These are phyloP conservation scores for Lagenidium giganteum DNA, from an alignment of 352 stramenopile genomes.

Conservation along the genomic window DNA sequence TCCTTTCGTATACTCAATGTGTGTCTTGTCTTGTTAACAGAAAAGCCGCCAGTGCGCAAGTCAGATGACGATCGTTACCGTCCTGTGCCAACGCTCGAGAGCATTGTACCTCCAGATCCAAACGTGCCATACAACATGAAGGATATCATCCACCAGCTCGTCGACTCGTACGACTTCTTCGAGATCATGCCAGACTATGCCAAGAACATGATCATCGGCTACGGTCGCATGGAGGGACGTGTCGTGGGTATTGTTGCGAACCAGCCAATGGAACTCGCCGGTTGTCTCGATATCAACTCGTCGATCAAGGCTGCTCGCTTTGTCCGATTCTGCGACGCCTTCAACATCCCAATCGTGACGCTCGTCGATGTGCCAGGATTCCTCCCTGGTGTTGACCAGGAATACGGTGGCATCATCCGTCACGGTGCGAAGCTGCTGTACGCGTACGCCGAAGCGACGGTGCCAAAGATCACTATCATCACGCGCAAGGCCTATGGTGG, in stretches of 20 bases:
- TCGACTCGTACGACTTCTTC: conserved; percentile 96
- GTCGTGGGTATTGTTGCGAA: conserved; percentile 97
- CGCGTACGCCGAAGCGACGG: conserved; percentile 96
- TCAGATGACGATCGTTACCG: conserved; percentile 89
- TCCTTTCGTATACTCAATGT: not conserved
- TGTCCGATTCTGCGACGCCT: conserved; percentile 97
- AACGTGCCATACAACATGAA: conserved; percentile 99
- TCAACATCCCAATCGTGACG: conserved; percentile 98
- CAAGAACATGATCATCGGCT: conserved; percentile 97
- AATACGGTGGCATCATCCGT: conserved; percentile 92
- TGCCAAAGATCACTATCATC: conserved; percentile 99
- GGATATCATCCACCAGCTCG: conserved; percentile 92
- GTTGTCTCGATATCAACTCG: conserved; percentile 97
- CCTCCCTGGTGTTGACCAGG: conserved; percentile 94
- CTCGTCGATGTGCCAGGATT: conserved; percentile 99
- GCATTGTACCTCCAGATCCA: conserved; percentile 95
- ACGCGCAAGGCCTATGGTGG: conserved; percentile 98
- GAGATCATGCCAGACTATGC: conserved; percentile 97
- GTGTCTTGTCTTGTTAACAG: conserved; percentile 10
- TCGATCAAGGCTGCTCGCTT: conserved; percentile 97
- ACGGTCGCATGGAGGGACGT: conserved; percentile 94
- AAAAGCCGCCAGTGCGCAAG: conserved; percentile 66
- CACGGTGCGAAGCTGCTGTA: conserved; percentile 98
- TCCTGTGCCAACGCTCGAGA: conserved; percentile 83
- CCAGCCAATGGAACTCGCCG: conserved; percentile 95